phyloP scores from a whole-genome alignment of 2,329 filamentous ascomycete genomes.

The Chrysoporthe cubensis region DNA sequence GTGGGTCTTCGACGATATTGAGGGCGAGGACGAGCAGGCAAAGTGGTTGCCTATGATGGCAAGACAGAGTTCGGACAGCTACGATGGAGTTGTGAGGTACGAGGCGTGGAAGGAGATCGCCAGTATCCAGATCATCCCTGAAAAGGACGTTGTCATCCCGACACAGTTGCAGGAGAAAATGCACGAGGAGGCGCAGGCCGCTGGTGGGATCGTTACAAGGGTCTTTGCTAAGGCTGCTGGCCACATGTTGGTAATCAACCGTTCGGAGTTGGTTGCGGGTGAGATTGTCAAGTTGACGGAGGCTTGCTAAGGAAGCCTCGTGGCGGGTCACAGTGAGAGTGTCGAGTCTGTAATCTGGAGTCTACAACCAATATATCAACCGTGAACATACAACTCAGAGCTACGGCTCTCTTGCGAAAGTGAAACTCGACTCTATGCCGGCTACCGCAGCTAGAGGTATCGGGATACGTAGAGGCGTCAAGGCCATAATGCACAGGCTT shows the following conservation, averaged over 20 bases:
- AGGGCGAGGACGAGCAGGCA: slow-evolving; percentile 4
- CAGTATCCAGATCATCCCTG: slow-evolving; percentile 25
- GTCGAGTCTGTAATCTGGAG: not conserved
- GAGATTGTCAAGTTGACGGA: slow-evolving; percentile 24
- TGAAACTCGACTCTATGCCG: too few species aligned
- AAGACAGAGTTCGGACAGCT: slow-evolving; percentile 30
- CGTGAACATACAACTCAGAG: too few species aligned
- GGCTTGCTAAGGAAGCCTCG: not conserved
- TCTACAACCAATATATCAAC: too few species aligned
- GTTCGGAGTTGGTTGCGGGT: slow-evolving; percentile 18
- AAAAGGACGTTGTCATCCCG: slow-evolving; percentile 27
- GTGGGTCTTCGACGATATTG: slow-evolving; percentile 21
- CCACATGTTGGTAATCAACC: slow-evolving; percentile 9
- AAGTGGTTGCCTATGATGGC: slow-evolving; percentile 18
- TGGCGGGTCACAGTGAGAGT: not conserved
- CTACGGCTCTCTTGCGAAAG: too few species aligned
- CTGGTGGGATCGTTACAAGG: slow-evolving; percentile 26
- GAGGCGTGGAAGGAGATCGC: slow-evolving; percentile 30
- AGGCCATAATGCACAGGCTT: too few species aligned
- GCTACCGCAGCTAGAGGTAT: too few species aligned
- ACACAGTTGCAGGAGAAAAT: slow-evolving; percentile 25
- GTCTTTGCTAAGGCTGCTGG: slow-evolving; percentile 20
- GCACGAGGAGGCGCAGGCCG: slow-evolving; percentile 24
- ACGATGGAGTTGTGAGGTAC: slow-evolving; percentile 25
- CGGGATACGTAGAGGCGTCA: too few species aligned